Evolutionary conservation across 176 grass and related monocot species (phyloP), one percentile per base, ranked within the genome.

Genomic region (Musa itinerans): DNA sequence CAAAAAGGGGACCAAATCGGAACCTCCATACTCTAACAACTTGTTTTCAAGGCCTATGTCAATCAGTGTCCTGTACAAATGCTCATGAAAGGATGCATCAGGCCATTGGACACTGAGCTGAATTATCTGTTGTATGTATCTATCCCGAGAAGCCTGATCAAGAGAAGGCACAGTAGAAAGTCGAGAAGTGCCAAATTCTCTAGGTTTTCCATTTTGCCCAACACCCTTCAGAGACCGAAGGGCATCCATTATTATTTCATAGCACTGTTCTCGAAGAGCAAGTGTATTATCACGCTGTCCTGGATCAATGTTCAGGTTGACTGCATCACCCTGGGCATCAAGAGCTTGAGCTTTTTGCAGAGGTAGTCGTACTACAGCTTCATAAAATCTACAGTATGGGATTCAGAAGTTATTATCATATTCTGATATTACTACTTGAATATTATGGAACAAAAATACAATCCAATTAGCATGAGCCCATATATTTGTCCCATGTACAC

Each of bases 1-100:
- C 49, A 98, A 79, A 90, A 98, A 98, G 6, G 84, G 62, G 72
- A 98, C 94, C 86, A 98, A 85, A 88, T 98, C 94, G 14, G 88
- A 86, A 25, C 94, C 94, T 72, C 94, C 94, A 84, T 87, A 98
- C 73, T 98, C 88, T 80, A 98, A 57, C 85, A 98, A 85, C 82
- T 98, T 90, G 89, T 89, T 90, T 81, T 98, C 94, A 73, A 98
- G 79, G 73, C 90, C 86, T 1, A 98, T 78, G 25, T 91, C 90
- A 65, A 98, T 91, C 49, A 98, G 84, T 21, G 94, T 85, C 75
- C 69, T 86, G 74, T 98, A 98, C 52, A 98, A 79, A 87, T 93
- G 84, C 69, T 98, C 94, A 52, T 92, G 94, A 79, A 98, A 93
- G 68, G 79, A 57, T 65, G 88, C 89, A 68, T 92, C 90, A 1